A percentile compares a stretch with the other conserved stretches of the same genome.
phyloP scores from a whole-genome alignment of 2,329 filamentous ascomycete genomes.

The Trichophyton benhamiae region DNA sequence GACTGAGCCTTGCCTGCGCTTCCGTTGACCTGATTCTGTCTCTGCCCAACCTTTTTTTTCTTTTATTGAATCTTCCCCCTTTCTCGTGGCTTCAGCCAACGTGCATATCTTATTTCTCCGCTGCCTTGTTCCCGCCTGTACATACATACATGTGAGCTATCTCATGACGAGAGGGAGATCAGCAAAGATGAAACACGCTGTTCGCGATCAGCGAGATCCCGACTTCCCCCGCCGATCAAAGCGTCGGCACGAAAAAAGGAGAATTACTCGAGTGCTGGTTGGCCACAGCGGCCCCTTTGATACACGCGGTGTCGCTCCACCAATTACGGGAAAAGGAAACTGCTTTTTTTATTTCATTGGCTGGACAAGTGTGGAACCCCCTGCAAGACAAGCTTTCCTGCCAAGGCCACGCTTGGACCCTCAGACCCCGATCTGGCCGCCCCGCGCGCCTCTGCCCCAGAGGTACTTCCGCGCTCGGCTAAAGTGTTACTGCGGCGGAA shows the following conservation, averaged over 20 bases:
- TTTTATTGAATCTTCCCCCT: background rate
- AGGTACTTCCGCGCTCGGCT: background rate
- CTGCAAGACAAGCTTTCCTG: background rate
- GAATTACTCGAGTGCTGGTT: background rate
- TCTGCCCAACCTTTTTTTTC: background rate
- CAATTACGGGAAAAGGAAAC: background rate
- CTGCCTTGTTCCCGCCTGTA: background rate
- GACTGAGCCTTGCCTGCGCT: background rate
- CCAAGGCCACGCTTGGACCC: background rate
- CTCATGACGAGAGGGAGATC: background rate
- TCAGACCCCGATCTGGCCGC: background rate
- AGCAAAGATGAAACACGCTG: background rate
- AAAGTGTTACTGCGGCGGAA: background rate
- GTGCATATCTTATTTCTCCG: background rate
- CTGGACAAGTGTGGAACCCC: background rate
- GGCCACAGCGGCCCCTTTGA: background rate
- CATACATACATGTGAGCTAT: background rate
- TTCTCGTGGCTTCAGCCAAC: background rate
- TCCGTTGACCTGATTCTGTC: background rate
- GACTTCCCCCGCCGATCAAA: conserved; percentile 1
- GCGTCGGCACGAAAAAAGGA: background rate
- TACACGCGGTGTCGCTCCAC: background rate
- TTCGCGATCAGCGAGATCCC: background rate
- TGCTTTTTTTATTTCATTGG: background rate
- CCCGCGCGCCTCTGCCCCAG: background rate